phyloP scores from a whole-genome alignment of 768 basidiomycete genomes.

The Gymnopilus junonius region DNA sequence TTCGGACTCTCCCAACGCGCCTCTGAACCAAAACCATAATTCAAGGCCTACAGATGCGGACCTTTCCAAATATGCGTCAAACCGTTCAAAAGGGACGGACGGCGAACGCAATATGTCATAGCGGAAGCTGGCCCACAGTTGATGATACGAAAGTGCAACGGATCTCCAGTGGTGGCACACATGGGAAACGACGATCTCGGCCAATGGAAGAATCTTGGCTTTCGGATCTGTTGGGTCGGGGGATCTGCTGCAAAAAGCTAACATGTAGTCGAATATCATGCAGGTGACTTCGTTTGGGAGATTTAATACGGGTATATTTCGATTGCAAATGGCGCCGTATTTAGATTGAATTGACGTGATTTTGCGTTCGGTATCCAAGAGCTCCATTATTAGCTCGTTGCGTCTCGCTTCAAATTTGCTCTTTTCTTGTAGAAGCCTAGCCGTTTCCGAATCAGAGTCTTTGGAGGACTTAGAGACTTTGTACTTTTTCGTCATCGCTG shows the following conservation, averaged over 20 bases:
- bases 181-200: slow-evolving; percentile 26
- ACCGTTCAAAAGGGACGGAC: slow-evolving; percentile 15
- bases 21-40: slow-evolving; percentile 22
- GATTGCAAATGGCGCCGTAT: slow-evolving; percentile 22
- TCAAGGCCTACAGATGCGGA: slow-evolving; percentile 19
- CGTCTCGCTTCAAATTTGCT: neutral
- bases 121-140: slow-evolving; percentile 23
- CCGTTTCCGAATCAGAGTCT: neutral
- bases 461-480: neutral
- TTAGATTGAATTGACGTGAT: slow-evolving; percentile 15
- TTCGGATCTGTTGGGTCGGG: neutral
- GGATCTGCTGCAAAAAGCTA: no score
- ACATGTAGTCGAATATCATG: slow-evolving; percentile 18
- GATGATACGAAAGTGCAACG: slow-evolving; percentile 18
- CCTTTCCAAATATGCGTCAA: slow-evolving; percentile 25
- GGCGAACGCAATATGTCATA: slow-evolving; percentile 2
- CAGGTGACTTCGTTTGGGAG: slow-evolving; percentile 25
- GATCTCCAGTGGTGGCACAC: slow-evolving; percentile 27
- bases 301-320: slow-evolving; percentile 5
- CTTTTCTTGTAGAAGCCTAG: neutral
- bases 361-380: neutral
- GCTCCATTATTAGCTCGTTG: neutral
- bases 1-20: no score
- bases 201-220: neutral
- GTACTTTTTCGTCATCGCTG: neutral